phyloP scores from a whole-genome alignment of 2,329 filamentous ascomycete genomes.

The Talaromyces funiculosus region DNA sequence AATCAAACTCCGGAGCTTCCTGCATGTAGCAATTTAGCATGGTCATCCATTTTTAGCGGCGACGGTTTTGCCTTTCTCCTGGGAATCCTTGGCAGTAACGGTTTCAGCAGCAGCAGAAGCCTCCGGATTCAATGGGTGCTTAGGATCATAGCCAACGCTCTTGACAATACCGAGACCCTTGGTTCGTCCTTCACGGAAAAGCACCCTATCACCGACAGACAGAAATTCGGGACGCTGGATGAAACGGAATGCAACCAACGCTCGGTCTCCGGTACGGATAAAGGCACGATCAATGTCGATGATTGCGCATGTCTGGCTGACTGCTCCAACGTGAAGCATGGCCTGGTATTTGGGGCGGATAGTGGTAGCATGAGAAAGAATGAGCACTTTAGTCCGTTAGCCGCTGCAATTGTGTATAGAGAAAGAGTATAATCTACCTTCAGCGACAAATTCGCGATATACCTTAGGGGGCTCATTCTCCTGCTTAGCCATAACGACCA shows the following conservation, averaged over 20 bases:
- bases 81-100: neutral
- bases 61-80: neutral
- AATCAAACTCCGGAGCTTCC: constrained; percentile 2
- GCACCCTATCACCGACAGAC: constrained; percentile 75
- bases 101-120: constrained; percentile 10
- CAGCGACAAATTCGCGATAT: constrained; percentile 69
- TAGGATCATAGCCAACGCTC: constrained; percentile 76
- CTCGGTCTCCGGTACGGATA: constrained; percentile 91
- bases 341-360: constrained; percentile 97
- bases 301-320: constrained; percentile 92
- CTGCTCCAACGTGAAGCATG: constrained; percentile 93
- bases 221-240: constrained; percentile 92
- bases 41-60: constrained; percentile 4
- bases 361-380: constrained; percentile 90
- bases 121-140: constrained; percentile 43
- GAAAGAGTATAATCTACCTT: constrained; percentile 47
- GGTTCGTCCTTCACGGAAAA: constrained; percentile 91
- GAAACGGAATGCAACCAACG: constrained; percentile 88
- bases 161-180: constrained; percentile 96
- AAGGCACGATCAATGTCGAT: constrained; percentile 96
- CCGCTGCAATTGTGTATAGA: neutral
- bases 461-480: constrained; percentile 67
- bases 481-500: constrained; percentile 86
- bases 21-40: neutral
- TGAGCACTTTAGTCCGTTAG: constrained; percentile 58